Evolutionary conservation across 176 grass and related monocot genomes (phyloP), one percentile per base, ranked within the genome.

Genomic region (Aegilops bicornis): DNA sequence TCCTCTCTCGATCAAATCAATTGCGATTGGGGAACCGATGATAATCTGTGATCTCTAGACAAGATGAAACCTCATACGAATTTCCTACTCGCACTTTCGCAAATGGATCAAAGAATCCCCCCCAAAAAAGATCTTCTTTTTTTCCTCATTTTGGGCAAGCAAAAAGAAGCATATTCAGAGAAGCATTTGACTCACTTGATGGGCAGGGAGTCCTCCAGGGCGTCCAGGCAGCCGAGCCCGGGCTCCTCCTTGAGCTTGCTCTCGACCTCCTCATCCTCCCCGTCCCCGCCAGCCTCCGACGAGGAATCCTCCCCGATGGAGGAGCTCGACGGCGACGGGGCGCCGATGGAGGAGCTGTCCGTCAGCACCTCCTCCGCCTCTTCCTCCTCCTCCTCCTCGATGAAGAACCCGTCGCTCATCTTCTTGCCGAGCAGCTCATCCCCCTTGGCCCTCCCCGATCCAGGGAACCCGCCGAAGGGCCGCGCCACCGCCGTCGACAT

Each of bases 201-300:
- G 47, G 89, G 92, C 70, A 94, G 68, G 64, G 89, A 89, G 27
- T 94, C 89, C 80, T 94, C 92, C 19, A 94, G 23, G 17, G 71
- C 82, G 12, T 89, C 92, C 22, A 94, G 54, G 77, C 84, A 94
- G 0, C 71, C 84, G 2, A 94, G 61, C 23, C 64, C 87, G 4
- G 83, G 64, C 6, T 67, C 62, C 36, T 85, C 87, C 81, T 81
- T 89, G 54, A 79, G 79, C 84, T 89, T 86, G 69, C 89, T 91
- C 89, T 89, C 63, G 58, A 87, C 86, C 76, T 93, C 88, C 5
- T 89, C 89, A 17, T 83, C 85, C 13, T 37, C 82, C 22, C 54
- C 89, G 1, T 80, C 80, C 7, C 27, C 91, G 20, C 63, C 86
- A 6, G 37, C 83, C 66, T 86, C 92, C 23, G 83, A 86, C 24